phyloP scores from a whole-genome alignment of 345 rosid genomes.

The Draba incana region DNA sequence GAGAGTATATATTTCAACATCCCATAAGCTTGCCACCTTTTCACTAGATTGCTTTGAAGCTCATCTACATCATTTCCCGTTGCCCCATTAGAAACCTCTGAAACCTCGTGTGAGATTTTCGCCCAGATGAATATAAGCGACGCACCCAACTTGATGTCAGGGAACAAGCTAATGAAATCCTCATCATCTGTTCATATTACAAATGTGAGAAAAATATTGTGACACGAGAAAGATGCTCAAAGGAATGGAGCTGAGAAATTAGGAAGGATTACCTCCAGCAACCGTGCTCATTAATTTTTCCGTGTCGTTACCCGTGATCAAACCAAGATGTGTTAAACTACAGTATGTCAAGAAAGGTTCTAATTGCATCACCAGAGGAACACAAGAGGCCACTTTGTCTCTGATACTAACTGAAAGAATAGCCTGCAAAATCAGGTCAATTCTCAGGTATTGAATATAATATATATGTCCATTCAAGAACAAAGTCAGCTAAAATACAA shows the following conservation, averaged over 20 bases:
- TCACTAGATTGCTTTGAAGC: constrained; percentile 56
- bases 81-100: constrained; percentile 54
- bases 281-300: constrained; percentile 48
- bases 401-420: constrained; percentile 58
- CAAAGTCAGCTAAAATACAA: constrained; percentile 2
- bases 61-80: constrained; percentile 50
- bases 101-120: constrained; percentile 50
- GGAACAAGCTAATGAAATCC: constrained; percentile 46
- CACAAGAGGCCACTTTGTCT: constrained; percentile 43
- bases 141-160: constrained; percentile 72
- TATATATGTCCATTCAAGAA: constrained; percentile 2
- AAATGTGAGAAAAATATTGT: constrained; percentile 9
- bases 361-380: constrained; percentile 51
- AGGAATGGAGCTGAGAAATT: constrained; percentile 7
- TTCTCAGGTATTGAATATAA: constrained; percentile 26
- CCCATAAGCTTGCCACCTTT: constrained; percentile 82
- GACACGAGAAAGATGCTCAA: constrained; percentile 2
- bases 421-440: constrained; percentile 57
- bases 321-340: constrained; percentile 65
- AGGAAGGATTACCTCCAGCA: constrained; percentile 50
- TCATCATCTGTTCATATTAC: constrained; percentile 55
- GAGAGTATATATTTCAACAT: constrained; percentile 71
- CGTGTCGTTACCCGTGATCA: constrained; percentile 64
- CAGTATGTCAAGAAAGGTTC: constrained; percentile 56
- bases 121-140: constrained; percentile 72